Evolutionary conservation across 192 early-diverging fungal species (phyloP), one percentile per base, ranked within the genome.

Genomic region (Paraglomus brasilianum): DNA sequence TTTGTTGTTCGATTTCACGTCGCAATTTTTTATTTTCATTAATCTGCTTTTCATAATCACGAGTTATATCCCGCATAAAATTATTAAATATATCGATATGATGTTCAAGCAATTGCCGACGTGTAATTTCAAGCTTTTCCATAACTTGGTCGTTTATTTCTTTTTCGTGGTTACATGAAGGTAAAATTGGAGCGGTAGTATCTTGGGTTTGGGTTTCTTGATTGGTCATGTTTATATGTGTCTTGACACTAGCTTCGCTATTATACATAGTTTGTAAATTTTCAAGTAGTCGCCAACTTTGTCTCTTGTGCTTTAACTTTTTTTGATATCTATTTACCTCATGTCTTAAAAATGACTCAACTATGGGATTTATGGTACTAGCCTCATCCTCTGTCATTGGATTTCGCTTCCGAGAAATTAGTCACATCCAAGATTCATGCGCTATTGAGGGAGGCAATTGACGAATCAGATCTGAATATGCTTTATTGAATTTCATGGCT

Each of bases 381-480:
- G 22, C 53, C 22, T 56, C 5, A 36, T 56, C 22, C 22, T 56
- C 53, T 49, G 14, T 49, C 48, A 19, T 49, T 49, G 19, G 14
- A n/a, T 13, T 49, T 49, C 19, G 14, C 15, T 49, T 19, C 14
- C 48, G 19, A 49, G 48, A 49, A 49, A 49, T 49, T n/a, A 49
- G 48, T 4, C 48, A 19, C 48, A n/a, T 49, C 48, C 48, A 49
- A 49, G 48, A 13, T 49, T 49, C 48, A n/a, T 49, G 48, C 19
- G 48, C 48, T 19, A 49, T n/a, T 49, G 48, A 49, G 19, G 48
- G 48, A 49, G 48, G 48, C 19, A 49, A 49, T 49, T 49, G 48
- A 49, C 19, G 19, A 49, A 49, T 49, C 48, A 49, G 52, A 53
- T 30, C 52, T 53, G 52, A n/a, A n/a, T n/a, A n/a, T n/a, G n/a